Evolutionary conservation across 768 basidiomycete species (phyloP), one percentile per base, ranked within the genome.

Genomic region (Ramaria sp.): DNA sequence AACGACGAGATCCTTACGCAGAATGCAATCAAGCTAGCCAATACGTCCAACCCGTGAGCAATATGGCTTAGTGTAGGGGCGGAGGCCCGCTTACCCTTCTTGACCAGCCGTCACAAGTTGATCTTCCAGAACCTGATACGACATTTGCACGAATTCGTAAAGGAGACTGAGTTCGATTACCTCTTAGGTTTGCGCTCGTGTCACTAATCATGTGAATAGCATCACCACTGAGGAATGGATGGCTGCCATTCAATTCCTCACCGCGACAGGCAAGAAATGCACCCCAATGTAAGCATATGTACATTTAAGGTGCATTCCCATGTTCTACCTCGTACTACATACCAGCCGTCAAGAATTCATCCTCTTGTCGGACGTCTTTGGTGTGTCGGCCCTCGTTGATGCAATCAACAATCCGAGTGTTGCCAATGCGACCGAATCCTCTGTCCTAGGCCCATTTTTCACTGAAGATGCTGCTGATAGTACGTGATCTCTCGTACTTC

Each of bases 161-260:
- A 73, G 45, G 89, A 91, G 68, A 85, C 86, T 0, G 76, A 80
- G 79, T 75, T 22, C 39, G 73, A 64, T 19, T 27, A 5, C 27
- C 11, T 9, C 9, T 34, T 11, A 31, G 33, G 7, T 42, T 55
- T 49, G 7, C 17, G 31, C 24, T 30, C 11, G 48, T 12, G 45
- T 20, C 3, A 49, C 31, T 49, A 3, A 49, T 24, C 48, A 47
- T 30, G 31, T 47, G 5, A 17, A 9, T 42, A 79, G 78, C 57
- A 68, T 92, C 52, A 88, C 89, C 17, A 86, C 82, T 1, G 85
- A 91, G 2, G 91, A 93, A 73, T 93, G 91, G 91, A 84, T 84
- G 84, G 68, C 76, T 17, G 74, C 87, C 1, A 83, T 93, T 63
- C 67, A 86, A 57, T 93, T 93, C 70, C 71, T 93, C 58, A 93